Evolutionary conservation across 2,329 filamentous ascomycete species (phyloP).

Genomic region (Clarireedia paspali): DNA sequence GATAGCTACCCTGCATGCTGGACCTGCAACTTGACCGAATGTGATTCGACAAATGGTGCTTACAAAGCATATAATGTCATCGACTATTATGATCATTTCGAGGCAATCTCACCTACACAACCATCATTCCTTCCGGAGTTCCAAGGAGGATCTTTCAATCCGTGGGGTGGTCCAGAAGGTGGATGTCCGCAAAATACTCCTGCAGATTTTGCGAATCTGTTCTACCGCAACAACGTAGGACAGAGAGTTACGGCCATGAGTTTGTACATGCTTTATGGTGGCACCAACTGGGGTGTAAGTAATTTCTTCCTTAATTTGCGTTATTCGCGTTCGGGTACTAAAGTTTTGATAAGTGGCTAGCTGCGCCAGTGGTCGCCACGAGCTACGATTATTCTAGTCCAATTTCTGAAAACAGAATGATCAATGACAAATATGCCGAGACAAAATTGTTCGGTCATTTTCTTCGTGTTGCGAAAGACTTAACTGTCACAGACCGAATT

Average conservation of each 20-base stretch:
- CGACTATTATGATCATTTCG: slow-evolving; percentile 29
- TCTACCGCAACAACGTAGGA: slow-evolving; percentile 54
- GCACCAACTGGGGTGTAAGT: slow-evolving; percentile 46
- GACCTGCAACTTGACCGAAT: slow-evolving; percentile 55
- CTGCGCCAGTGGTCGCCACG: slow-evolving; percentile 48
- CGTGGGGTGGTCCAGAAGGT: slow-evolving; percentile 49
- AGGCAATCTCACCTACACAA: slow-evolving; percentile 26
- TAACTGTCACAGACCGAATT: slow-evolving; percentile 46
- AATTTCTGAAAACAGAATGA: slow-evolving; percentile 37
- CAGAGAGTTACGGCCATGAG: slow-evolving; percentile 52
- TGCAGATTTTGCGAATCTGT: slow-evolving; percentile 54
- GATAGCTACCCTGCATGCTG: slow-evolving; percentile 52
- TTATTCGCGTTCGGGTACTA: neutral
- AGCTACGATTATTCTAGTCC: slow-evolving; percentile 59
- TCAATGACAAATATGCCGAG: slow-evolving; percentile 54
- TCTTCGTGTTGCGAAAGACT: slow-evolving; percentile 47
- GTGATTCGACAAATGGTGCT: slow-evolving; percentile 50
- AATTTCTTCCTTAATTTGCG: neutral
- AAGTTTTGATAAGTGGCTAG: slow-evolving; percentile 34
- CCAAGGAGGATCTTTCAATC: slow-evolving; percentile 52
- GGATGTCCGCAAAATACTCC: slow-evolving; percentile 41
- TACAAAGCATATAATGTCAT: slow-evolving; percentile 41
- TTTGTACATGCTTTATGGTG: slow-evolving; percentile 58
- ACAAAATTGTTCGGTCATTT: slow-evolving; percentile 55
- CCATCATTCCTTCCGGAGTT: slow-evolving; percentile 49